These are phyloP conservation scores for Xylaria grammica DNA, from an alignment of 495 filamentous ascomycete species.

Conservation along the genomic window DNA sequence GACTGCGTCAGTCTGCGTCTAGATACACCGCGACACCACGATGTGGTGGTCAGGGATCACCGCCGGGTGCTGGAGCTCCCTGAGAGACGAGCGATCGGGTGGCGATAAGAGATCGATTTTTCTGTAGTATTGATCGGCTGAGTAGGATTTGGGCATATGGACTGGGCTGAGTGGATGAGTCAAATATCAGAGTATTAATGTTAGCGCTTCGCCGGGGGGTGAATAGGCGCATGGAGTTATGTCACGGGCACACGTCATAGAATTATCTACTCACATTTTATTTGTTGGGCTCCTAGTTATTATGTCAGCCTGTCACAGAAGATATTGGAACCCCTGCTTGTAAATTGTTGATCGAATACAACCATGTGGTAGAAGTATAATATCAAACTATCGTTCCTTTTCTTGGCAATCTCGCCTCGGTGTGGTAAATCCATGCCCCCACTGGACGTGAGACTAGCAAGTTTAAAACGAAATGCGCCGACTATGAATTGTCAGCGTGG, in stretches of 20 bases:
- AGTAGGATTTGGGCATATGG: not conserved
- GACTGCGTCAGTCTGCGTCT: conserved; percentile 23
- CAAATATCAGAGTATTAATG: not conserved
- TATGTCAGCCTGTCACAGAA: not conserved
- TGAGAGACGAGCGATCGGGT: conserved; percentile 21
- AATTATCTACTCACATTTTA: not conserved
- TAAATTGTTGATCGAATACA: not conserved
- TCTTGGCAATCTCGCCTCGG: too few species aligned
- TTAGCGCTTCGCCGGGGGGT: too few species aligned
- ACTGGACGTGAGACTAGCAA: too few species aligned
- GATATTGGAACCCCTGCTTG: not conserved
- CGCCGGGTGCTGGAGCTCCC: conserved; percentile 13
- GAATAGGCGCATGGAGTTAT: not conserved
- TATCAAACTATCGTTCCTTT: not conserved
- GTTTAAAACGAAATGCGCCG: too few species aligned
- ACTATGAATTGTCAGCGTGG: too few species aligned
- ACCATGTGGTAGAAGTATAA: too few species aligned
- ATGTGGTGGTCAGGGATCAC: not conserved
- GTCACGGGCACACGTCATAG: not conserved
- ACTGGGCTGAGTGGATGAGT: not conserved
- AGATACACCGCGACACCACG: not conserved
- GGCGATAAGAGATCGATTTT: not conserved
- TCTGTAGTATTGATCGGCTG: not conserved
- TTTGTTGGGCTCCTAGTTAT: not conserved
- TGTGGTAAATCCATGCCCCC: too few species aligned